Evolutionary conservation across 805 yeast species (phyloP).

Genomic region (Starmerella etchellsii): DNA sequence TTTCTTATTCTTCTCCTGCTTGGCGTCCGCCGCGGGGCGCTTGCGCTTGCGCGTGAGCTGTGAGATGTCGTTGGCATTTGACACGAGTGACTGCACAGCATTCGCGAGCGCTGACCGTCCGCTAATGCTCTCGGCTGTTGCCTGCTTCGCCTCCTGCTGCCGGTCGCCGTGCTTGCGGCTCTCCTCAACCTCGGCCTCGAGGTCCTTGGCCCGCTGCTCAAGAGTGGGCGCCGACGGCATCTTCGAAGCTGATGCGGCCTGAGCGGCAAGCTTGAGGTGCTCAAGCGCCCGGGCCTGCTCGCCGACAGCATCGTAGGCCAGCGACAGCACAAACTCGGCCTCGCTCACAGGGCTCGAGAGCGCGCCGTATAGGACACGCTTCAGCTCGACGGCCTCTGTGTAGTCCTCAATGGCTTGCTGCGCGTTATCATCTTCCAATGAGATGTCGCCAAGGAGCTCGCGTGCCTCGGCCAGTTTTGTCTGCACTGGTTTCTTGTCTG

Average conservation of each 20-base stretch:
- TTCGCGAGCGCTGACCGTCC: slow-evolving; percentile 19
- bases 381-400: slow-evolving; percentile 40
- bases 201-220: slow-evolving; percentile 19
- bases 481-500: slow-evolving; percentile 29
- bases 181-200: slow-evolving; percentile 14
- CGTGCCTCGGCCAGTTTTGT: slow-evolving; percentile 55
- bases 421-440: slow-evolving; percentile 75
- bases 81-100: slow-evolving; percentile 14
- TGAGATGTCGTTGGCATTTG: slow-evolving; percentile 24
- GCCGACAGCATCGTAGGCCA: slow-evolving; percentile 59
- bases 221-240: slow-evolving; percentile 27
- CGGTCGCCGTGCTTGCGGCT: slow-evolving; percentile 3
- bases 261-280: slow-evolving; percentile 32
- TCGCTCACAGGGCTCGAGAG: slow-evolving; percentile 54
- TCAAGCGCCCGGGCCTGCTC: slow-evolving; percentile 43
- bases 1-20: neutral
- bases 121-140: slow-evolving; percentile 14
- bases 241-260: slow-evolving; percentile 29
- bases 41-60: slow-evolving; percentile 23
- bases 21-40: slow-evolving; percentile 4
- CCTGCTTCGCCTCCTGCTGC: slow-evolving; percentile 8
- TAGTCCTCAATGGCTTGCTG: slow-evolving; percentile 64
- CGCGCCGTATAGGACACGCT: slow-evolving; percentile 40
- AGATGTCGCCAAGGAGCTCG: slow-evolving; percentile 76
- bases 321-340: slow-evolving; percentile 65